A percentile compares a stretch with the other conserved stretches of the same genome.
Evolutionary conservation across 208 protist genomes (phyloP).

Genomic region (Jaenimonas drosophilae): DNA sequence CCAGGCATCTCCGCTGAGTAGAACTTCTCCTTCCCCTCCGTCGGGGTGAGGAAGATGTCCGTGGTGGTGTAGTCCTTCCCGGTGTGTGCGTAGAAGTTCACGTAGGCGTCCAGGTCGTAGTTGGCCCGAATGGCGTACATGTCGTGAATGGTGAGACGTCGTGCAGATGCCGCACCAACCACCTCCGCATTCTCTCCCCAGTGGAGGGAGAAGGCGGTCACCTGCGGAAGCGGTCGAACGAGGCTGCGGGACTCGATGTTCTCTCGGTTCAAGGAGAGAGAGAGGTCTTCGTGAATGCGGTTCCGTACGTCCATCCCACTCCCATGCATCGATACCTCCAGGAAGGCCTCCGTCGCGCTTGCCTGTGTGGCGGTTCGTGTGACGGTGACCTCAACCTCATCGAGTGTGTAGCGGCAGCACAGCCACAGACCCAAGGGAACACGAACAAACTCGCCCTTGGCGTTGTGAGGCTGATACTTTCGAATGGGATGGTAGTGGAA

Average conservation of each 20-base stretch:
- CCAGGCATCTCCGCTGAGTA: constrained; percentile 31
- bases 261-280: constrained; percentile 16
- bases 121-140: constrained; percentile 80
- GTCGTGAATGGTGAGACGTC: constrained; percentile 34
- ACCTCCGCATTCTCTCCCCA: constrained; percentile 12
- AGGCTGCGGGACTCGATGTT: constrained; percentile 1
- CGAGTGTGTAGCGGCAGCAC: constrained; percentile 29
- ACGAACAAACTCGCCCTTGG: constrained; percentile 34
- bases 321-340: constrained; percentile 7
- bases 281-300: constrained; percentile 12
- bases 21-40: constrained; percentile 24
- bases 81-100: constrained; percentile 51
- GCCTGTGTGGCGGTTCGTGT: constrained; percentile 3
- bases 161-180: constrained; percentile 51
- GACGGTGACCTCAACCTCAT: constrained; percentile 6
- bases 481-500: constrained; percentile 78
- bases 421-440: constrained; percentile 76
- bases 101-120: constrained; percentile 79
- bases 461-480: constrained; percentile 70
- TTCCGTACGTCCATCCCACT: constrained; percentile 9
- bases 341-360: constrained; percentile 7
- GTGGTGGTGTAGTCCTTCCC: constrained; percentile 56
- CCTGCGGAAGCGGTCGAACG: constrained; percentile 1
- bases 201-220: constrained; percentile 18
- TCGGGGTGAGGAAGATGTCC: constrained; percentile 31